These are phyloP conservation scores for Eruca vesicaria DNA, from an alignment of 441 rosid genomes.

Conservation along the genomic window DNA sequence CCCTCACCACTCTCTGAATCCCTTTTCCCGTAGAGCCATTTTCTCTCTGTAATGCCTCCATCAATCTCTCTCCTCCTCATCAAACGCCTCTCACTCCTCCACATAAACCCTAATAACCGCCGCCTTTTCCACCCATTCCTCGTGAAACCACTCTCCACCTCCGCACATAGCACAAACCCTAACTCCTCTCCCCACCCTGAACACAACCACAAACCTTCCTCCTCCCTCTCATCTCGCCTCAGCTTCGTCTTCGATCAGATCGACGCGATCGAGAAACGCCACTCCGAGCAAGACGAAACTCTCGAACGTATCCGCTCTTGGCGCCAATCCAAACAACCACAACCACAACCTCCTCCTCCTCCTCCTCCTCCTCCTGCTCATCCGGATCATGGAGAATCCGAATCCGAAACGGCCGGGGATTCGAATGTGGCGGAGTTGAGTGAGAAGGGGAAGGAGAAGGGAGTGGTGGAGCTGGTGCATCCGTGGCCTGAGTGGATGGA, in stretches of 20 bases:
- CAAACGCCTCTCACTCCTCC: conserved; percentile 41
- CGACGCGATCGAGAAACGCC: conserved; percentile 76
- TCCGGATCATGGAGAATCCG: conserved; percentile 7
- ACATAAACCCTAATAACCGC: conserved; percentile 30
- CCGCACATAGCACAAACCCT: conserved; percentile 23
- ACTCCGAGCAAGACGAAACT: conserved; percentile 55
- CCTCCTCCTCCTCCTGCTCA: background rate
- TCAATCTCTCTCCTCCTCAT: conserved; percentile 54
- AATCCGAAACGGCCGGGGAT: background rate
- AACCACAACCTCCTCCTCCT: background rate
- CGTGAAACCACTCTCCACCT: conserved; percentile 38
- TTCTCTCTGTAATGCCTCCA: conserved; percentile 14
- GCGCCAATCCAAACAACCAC: conserved; percentile 68
- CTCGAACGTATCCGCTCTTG: conserved; percentile 86
- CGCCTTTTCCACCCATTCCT: conserved; percentile 12
- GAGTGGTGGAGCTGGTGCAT: conserved; percentile 71
- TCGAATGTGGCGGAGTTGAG: conserved; percentile 7
- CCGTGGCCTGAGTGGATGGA: conserved; percentile 99
- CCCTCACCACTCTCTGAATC: background rate
- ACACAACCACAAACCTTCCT: conserved; percentile 47
- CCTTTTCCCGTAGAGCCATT: background rate
- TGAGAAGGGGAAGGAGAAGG: conserved; percentile 28
- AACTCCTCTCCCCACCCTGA: conserved; percentile 28
- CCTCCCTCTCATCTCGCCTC: conserved; percentile 80
- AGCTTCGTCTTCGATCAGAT: conserved; percentile 92